phyloP scores from a whole-genome alignment of 169 alveolate genomes.

The Cryptosporidium sp. region DNA sequence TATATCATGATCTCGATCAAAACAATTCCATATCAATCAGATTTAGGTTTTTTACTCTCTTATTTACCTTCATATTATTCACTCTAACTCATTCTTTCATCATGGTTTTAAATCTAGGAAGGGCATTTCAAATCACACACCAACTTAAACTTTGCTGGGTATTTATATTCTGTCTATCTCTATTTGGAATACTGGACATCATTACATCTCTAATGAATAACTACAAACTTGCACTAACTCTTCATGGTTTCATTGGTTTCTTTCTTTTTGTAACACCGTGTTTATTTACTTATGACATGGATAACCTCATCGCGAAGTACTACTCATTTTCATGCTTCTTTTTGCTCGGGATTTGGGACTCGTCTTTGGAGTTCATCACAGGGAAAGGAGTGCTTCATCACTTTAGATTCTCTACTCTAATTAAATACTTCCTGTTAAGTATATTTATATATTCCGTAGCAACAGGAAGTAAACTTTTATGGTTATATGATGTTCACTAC shows the following conservation, averaged over 20 bases:
- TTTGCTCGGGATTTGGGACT: conserved; percentile 67
- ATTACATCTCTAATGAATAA: conserved; percentile 18
- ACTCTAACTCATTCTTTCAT: conserved; percentile 22
- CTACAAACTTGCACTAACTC: conserved; percentile 6
- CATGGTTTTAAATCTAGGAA: conserved; percentile 21
- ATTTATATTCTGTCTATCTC: conserved; percentile 12
- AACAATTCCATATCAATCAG: conserved; percentile 14
- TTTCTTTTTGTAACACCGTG: conserved; percentile 12
- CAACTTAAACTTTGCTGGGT: conserved; percentile 41
- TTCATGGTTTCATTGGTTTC: conserved; percentile 13
- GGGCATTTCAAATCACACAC: conserved; percentile 53
- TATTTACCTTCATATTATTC: conserved; percentile 1
- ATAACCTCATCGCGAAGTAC: conserved; percentile 11
- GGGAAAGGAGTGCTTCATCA: conserved; percentile 62
- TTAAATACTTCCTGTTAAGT: conserved; percentile 9
- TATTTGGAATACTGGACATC: conserved; percentile 31
- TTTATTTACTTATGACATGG: conserved; percentile 35
- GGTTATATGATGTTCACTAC: conserved; percentile 47
- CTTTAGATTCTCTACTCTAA: conserved; percentile 31
- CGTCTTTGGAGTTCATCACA: conserved; percentile 64
- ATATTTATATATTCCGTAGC: conserved; percentile 41
- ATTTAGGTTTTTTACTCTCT: conserved; percentile 31
- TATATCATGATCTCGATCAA: conserved; percentile 27
- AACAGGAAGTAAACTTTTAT: conserved; percentile 53
- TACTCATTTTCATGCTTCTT: conserved; percentile 55